These are phyloP conservation scores for Schwanniomyces sp. DNA, from an alignment of 805 yeast genomes.

Conservation along the genomic window DNA sequence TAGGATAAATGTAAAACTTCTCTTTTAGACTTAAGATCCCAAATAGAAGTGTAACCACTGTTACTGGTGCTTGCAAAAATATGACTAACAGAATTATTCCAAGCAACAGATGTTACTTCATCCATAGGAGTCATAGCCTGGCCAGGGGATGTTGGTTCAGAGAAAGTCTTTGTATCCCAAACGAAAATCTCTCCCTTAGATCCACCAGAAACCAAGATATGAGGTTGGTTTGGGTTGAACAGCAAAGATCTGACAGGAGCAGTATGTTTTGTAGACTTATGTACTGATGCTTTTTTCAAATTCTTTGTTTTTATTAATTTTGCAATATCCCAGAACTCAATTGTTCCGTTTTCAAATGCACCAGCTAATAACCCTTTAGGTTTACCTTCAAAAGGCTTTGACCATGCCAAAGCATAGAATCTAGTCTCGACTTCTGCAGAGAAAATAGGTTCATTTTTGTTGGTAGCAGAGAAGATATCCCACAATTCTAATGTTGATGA, in stretches of 20 bases:
- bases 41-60: slow-evolving; percentile 83
- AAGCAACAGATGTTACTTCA: slow-evolving; percentile 76
- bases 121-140: slow-evolving; percentile 77
- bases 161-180: slow-evolving; percentile 78
- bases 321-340: slow-evolving; percentile 76
- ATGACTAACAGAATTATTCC: slow-evolving; percentile 84
- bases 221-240: slow-evolving; percentile 73
- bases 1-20: slow-evolving; percentile 87
- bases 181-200: slow-evolving; percentile 83
- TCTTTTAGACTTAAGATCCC: slow-evolving; percentile 87
- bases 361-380: slow-evolving; percentile 71
- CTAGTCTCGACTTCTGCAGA: slow-evolving; percentile 34
- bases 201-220: slow-evolving; percentile 83
- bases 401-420: slow-evolving; percentile 86
- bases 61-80: slow-evolving; percentile 89
- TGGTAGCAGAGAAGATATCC: slow-evolving; percentile 53
- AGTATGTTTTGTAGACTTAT: slow-evolving; percentile 56
- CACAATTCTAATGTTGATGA: slow-evolving; percentile 77
- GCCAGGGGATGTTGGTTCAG: slow-evolving; percentile 68
- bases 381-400: slow-evolving; percentile 50
- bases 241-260: slow-evolving; percentile 71
- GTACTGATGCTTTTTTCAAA: slow-evolving; percentile 44
- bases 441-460: slow-evolving; percentile 30
- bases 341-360: slow-evolving; percentile 79
- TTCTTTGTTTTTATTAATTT: slow-evolving; percentile 44